A percentile compares a stretch with the other conserved stretches of the same genome.
Conservation (phyloP, 495 filamentous ascomycete genomes). For the Viridothelium virens region DNA sequence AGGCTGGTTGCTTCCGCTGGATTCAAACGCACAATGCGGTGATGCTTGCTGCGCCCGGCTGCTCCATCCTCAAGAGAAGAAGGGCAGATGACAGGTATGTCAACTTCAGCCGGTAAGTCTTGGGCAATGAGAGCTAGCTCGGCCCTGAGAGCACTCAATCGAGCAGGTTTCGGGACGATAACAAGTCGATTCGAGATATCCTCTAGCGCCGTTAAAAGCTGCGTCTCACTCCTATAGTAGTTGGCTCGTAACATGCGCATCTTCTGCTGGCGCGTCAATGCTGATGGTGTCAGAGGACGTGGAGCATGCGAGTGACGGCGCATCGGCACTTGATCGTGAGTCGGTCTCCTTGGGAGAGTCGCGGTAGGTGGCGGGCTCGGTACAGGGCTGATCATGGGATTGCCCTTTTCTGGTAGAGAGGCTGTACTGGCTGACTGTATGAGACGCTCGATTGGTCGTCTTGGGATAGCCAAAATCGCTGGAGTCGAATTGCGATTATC, state of each 20-base stretch:
- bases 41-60: slow-evolving; percentile 57
- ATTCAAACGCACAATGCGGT: slow-evolving; percentile 67
- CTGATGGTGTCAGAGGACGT: slow-evolving; percentile 43
- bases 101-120: slow-evolving; percentile 66
- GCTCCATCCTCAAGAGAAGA: slow-evolving; percentile 56
- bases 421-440: slow-evolving; percentile 45
- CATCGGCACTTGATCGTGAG: slow-evolving; percentile 41
- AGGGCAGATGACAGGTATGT: slow-evolving; percentile 68
- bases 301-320: slow-evolving; percentile 43
- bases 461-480: slow-evolving; percentile 14
- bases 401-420: slow-evolving; percentile 54
- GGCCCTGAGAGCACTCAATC: slow-evolving; percentile 65
- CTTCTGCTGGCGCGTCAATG: slow-evolving; percentile 50
- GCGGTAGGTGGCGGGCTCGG: slow-evolving; percentile 35
- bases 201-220: slow-evolving; percentile 63
- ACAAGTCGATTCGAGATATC: slow-evolving; percentile 71
- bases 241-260: slow-evolving; percentile 58
- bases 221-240: slow-evolving; percentile 66
- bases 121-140: slow-evolving; percentile 66
- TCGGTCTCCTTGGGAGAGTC: slow-evolving; percentile 36
- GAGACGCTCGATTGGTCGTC: neutral
- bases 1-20: slow-evolving; percentile 70
- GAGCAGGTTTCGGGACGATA: slow-evolving; percentile 62
- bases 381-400: slow-evolving; percentile 38
- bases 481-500: slow-evolving; percentile 7